Evolutionary conservation across 202 grass and related monocot genomes (phyloP), one percentile per base, ranked within the genome.

Genomic region (Setaria italica): DNA sequence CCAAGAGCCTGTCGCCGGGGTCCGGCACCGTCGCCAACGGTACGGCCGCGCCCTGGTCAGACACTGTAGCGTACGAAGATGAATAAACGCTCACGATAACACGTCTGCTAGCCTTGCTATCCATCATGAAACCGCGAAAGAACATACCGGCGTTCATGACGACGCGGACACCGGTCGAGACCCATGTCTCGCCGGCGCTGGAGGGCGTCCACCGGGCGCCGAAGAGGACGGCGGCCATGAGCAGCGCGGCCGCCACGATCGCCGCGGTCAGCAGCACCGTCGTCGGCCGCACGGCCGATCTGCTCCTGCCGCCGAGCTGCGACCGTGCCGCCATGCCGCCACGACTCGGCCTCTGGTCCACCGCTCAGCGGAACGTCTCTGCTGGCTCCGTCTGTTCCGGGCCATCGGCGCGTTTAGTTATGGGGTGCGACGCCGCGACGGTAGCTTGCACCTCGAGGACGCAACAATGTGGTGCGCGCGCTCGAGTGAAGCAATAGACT

Each of bases 1-100:
- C 89, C 11, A 93, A 85, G 51, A 92, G 76, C 72, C 62, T 85
- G 55, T 87, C 91, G 21, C 72, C 34, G 5, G 77, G 46, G 20
- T 60, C 37, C n/a, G 74, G 66, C 6, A 68, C 66, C 47, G 76
- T 73, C 60, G 55, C 50, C 47, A 62, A 35, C 46, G 79, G 60
- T 15, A 55, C 33, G 48, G 15, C 33, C 30, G 15, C 15, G 9
- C 72, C 72, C 4, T 74, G 32, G 49, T 74, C 51, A 54, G 69
- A 89, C 59, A 46, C 59, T 65, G 43, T 9, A 4, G 11, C 2
- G 6, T 7, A 53, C 71, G 2, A 1, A 11, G 20, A 64, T 7
- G 17, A 30, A 1, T 0, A 49, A 15, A 3, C 69, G 21, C 0
- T 49, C 30, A 15, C 46, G 0, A 72, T 15, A 37, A 37, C 35